Percentiles rank a stretch among this genome's conserved stretches.
phyloP scores from a whole-genome alignment of 345 rosid species.

The Citrus reticulata region DNA sequence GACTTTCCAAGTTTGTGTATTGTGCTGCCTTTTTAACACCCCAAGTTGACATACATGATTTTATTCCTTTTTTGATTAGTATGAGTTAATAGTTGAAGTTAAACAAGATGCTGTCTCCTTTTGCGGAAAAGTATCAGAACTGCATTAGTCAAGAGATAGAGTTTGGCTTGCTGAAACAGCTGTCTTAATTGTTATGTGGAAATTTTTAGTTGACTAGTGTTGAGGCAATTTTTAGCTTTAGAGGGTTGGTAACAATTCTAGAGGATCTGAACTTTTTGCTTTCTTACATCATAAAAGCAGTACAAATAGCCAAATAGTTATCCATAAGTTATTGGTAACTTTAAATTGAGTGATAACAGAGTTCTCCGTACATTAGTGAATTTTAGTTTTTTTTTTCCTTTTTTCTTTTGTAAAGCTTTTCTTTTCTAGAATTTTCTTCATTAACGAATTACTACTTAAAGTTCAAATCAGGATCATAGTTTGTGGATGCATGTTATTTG shows the following conservation, averaged over 20 bases:
- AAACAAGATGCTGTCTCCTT: background rate
- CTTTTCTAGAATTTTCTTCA: background rate
- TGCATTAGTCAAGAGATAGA: background rate
- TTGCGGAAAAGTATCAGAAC: background rate
- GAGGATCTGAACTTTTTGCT: background rate
- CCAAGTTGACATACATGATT: background rate
- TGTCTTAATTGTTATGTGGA: background rate
- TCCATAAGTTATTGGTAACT: background rate
- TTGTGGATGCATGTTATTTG: background rate
- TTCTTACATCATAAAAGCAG: background rate
- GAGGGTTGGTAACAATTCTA: background rate
- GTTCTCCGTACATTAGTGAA: background rate
- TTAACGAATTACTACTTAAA: background rate
- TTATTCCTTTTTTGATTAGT: background rate
- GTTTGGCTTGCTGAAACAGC: no score
- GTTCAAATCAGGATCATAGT: background rate
- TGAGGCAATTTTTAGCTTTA: background rate
- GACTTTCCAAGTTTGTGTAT: background rate
- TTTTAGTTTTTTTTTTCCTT: background rate
- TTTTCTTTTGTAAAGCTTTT: no score
- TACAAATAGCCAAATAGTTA: background rate
- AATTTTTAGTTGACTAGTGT: background rate
- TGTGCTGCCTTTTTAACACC: background rate
- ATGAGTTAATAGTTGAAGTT: background rate
- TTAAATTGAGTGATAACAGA: background rate